Evolutionary conservation across 768 basidiomycete species (phyloP).

Genomic region (Lentinula guzmanii): DNA sequence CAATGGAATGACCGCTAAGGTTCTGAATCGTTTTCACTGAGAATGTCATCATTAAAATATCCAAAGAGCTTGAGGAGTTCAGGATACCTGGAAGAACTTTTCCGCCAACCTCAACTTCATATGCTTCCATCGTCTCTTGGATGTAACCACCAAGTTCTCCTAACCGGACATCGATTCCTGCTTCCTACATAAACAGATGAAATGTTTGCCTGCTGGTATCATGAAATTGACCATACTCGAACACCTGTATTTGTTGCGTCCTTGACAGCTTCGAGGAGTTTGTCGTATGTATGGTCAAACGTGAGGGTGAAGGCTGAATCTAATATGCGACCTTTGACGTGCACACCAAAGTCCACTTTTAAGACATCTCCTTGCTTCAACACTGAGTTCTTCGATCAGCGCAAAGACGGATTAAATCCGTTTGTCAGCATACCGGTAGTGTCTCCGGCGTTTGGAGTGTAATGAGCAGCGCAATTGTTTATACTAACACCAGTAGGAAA

Average conservation of each 20-base stretch:
- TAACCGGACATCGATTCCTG: conserved; percentile 91
- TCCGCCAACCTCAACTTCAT: conserved; percentile 90
- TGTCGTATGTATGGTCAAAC: conserved; percentile 87
- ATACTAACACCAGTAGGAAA: conserved; percentile 94
- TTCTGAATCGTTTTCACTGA: conserved; percentile 91
- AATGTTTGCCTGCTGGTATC: not conserved
- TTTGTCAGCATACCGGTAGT: conserved; percentile 51
- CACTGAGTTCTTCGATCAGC: conserved; percentile 37
- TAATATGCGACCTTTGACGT: conserved; percentile 90
- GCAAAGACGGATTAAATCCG: conserved; percentile 2
- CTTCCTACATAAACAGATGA: conserved; percentile 53
- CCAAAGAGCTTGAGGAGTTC: not conserved
- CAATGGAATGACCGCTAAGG: conserved; percentile 92
- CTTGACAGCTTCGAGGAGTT: conserved; percentile 83
- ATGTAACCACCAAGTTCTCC: conserved; percentile 89
- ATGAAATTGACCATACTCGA: conserved; percentile 38
- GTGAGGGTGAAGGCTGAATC: conserved; percentile 95
- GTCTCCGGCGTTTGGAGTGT: conserved; percentile 92
- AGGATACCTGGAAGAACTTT: conserved; percentile 70
- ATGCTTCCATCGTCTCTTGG: conserved; percentile 98
- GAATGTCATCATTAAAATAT: not conserved
- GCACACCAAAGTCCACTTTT: conserved; percentile 97
- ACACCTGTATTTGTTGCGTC: conserved; percentile 94
- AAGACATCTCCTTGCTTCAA: conserved; percentile 80
- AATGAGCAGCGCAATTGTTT: conserved; percentile 96